Evolutionary conservation across 78 protist species (phyloP), one percentile per base, ranked within the genome.

Genomic region (Cyanophora paradoxa): DNA sequence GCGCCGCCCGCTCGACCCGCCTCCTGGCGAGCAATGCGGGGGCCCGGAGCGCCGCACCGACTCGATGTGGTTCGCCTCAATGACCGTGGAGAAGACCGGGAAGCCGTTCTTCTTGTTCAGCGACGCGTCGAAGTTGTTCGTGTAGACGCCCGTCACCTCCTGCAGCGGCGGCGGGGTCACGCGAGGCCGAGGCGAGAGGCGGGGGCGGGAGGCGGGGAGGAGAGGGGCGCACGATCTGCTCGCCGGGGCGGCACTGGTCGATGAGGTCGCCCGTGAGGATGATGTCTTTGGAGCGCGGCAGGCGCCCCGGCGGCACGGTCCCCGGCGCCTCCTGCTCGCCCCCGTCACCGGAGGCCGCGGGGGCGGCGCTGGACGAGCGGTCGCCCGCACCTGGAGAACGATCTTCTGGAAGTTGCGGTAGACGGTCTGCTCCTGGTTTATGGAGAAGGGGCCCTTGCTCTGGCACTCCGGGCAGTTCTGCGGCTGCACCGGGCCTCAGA

Each of bases 241-340:
- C 99, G 31, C 99, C 99, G 0, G 99, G 99, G 19, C 94, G 56
- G 31, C 71, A 82, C 13, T 36, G 39, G 82, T 98, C 99, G 70
- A 94, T 90, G 26, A 96, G 48, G 74, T 98, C 99, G 22, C 63
- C 75, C 33, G 81, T 61, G 11, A 96, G 81, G 17, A 96, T 66
- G 67, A 97, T 89, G 5, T 89, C 96, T 66, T 91, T 94, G 44
- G 89, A 77, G 19, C 99, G 76, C 46, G 99, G 99, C 22, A 97
- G 74, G 10, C 99, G 88, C 28, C 99, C 99, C 1, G 99, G 82
- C 3, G 98, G 97, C 16, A 98, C 98, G 2, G 97, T 76, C 16
- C 97, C 95, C 8, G 99, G 99, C 10, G 91, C 26, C 69, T 98
- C 99, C 68, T 97, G 99, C n/a, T n/a, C n/a, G n/a, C n/a, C n/a